phyloP scores from a whole-genome alignment of 805 yeast genomes.

The Grigorovia yakushimaensis region DNA sequence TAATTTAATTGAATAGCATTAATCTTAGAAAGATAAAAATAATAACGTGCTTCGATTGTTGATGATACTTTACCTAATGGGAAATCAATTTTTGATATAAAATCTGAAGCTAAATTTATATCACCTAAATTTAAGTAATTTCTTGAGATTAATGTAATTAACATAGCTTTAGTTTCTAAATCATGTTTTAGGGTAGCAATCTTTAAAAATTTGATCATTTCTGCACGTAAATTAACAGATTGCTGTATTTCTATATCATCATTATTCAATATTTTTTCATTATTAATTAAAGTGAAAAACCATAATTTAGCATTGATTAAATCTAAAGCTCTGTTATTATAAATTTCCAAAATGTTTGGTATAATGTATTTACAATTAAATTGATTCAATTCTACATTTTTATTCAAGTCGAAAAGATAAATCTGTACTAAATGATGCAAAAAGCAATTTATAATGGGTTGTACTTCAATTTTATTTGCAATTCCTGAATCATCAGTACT shows the following conservation, averaged over 20 bases:
- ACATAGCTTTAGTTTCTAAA: constrained; percentile 78
- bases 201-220: constrained; percentile 64
- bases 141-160: constrained; percentile 78
- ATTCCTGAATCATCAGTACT: constrained; percentile 13
- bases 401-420: constrained; percentile 55
- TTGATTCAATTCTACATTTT: constrained; percentile 38
- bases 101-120: constrained; percentile 76
- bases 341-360: constrained; percentile 41
- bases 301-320: constrained; percentile 81
- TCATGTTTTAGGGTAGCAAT: constrained; percentile 89
- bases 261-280: constrained; percentile 39
- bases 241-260: neutral
- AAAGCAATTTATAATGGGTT: constrained; percentile 76
- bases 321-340: constrained; percentile 78
- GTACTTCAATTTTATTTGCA: constrained; percentile 30
- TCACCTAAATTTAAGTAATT: constrained; percentile 70
- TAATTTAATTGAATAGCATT: constrained; percentile 88
- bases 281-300: constrained; percentile 79
- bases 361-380: constrained; percentile 46
- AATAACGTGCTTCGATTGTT: constrained; percentile 84
- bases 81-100: constrained; percentile 81
- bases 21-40: constrained; percentile 83
- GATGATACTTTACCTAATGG: constrained; percentile 70
- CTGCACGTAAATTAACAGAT: constrained; percentile 41
- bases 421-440: constrained; percentile 72